A percentile compares a stretch with the other conserved stretches of the same genome.
These are phyloP conservation scores for Termitomyces sp. DNA, from an alignment of 768 basidiomycete genomes.

Conservation along the genomic window DNA sequence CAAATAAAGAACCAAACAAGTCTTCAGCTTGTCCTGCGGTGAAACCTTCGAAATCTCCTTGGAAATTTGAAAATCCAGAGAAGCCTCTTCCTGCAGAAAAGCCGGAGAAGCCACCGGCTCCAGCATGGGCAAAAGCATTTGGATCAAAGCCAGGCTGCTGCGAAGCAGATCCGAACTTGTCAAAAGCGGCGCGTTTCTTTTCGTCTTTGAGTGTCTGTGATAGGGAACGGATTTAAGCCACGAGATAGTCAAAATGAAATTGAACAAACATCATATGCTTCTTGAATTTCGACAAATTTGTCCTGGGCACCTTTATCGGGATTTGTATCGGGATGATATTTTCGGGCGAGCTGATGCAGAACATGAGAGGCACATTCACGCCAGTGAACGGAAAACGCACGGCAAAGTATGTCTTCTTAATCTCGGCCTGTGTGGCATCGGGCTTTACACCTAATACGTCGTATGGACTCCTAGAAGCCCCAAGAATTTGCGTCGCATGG, in stretches of 20 bases:
- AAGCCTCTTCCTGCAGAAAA: constrained; percentile 38
- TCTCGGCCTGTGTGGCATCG: constrained; percentile 80
- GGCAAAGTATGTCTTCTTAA: constrained; percentile 96
- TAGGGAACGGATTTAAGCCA: constrained; percentile 8
- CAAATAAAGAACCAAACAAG: constrained; percentile 85
- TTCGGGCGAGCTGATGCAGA: constrained; percentile 78
- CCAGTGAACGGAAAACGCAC: constrained; percentile 41
- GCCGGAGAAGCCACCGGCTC: constrained; percentile 40
- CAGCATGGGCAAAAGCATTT: constrained; percentile 59
- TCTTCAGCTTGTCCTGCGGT: constrained; percentile 48
- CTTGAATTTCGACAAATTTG: constrained; percentile 95
- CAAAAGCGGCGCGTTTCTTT: constrained; percentile 85
- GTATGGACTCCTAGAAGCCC: constrained; percentile 80
- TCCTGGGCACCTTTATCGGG: constrained; percentile 86
- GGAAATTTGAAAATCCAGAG: constrained; percentile 67
- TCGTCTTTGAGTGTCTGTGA: constrained; percentile 87
- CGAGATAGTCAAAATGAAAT: constrained; percentile 3
- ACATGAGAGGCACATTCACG: constrained; percentile 9
- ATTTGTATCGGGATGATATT: constrained; percentile 98
- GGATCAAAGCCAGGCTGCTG: constrained; percentile 95
- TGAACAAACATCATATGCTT: constrained; percentile 82
- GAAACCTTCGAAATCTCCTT: constrained; percentile 65
- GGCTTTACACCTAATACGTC: constrained; percentile 82
- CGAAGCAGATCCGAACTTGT: constrained; percentile 89
- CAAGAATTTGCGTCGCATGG: constrained; percentile 58